Percentiles rank a stretch among this genome's conserved stretches.
phyloP scores from a whole-genome alignment of 352 stramenopile genomes.

The Pythium grandisporangium region DNA sequence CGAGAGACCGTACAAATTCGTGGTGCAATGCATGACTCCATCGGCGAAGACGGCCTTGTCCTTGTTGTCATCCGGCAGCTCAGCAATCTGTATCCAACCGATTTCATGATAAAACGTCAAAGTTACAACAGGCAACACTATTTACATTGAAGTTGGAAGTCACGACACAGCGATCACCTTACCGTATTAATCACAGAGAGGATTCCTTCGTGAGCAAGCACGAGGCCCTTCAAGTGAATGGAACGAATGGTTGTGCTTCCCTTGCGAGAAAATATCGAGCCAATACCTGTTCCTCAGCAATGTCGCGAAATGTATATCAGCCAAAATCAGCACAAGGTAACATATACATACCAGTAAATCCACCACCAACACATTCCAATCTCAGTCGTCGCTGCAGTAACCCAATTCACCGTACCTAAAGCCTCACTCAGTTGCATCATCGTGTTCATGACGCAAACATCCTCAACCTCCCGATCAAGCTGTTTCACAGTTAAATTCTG shows the following conservation, averaged over 20 bases:
- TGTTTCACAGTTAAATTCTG: conserved; percentile 3
- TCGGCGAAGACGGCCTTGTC: conserved; percentile 37
- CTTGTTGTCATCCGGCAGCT: conserved; percentile 18
- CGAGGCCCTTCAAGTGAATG: conserved; percentile 34
- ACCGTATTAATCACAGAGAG: conserved; percentile 43
- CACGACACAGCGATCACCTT: no score
- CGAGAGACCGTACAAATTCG: conserved; percentile 28
- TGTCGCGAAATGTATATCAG: background rate
- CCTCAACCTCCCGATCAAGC: conserved; percentile 11
- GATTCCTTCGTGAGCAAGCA: conserved; percentile 42
- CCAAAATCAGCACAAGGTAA: background rate
- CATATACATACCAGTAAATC: background rate
- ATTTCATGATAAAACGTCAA: background rate
- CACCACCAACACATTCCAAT: no score
- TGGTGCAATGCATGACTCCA: conserved; percentile 40
- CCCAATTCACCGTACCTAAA: conserved; percentile 8
- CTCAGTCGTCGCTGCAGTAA: no score
- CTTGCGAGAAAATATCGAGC: conserved; percentile 44
- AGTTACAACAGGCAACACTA: background rate
- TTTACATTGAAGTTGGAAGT: no score
- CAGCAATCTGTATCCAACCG: conserved; percentile 6
- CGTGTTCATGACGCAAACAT: conserved; percentile 4
- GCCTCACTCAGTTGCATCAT: conserved; percentile 6
- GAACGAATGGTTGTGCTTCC: conserved; percentile 23
- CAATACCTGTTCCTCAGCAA: conserved; percentile 16